Evolutionary conservation across 768 basidiomycete species (phyloP).

Genomic region (Collybia sp.): DNA sequence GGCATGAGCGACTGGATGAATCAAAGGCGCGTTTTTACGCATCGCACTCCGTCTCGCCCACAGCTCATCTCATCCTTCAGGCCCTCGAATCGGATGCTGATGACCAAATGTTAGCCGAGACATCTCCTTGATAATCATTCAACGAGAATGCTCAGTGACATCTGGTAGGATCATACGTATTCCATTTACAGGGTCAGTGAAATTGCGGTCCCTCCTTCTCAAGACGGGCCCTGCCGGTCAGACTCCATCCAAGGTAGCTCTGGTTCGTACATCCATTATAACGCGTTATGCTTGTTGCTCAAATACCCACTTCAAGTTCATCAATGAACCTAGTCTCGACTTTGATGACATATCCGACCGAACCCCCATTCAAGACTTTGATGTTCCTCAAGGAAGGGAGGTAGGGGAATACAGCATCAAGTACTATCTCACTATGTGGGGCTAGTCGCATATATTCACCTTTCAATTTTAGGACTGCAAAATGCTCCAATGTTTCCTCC

Average conservation of each 20-base stretch:
- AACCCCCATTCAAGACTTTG: slow-evolving; percentile 68
- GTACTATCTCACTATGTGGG: slow-evolving; percentile 29
- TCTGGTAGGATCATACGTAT: slow-evolving; percentile 66
- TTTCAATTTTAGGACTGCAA: slow-evolving; percentile 56
- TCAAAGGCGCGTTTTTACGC: slow-evolving; percentile 41
- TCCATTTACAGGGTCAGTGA: slow-evolving; percentile 86
- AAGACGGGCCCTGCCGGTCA: slow-evolving; percentile 80
- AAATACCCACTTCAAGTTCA: slow-evolving; percentile 43
- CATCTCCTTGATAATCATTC: neutral
- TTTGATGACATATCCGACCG: slow-evolving; percentile 68
- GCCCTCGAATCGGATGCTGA: slow-evolving; percentile 87
- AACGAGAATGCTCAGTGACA: neutral
- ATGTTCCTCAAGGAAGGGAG: slow-evolving; percentile 64
- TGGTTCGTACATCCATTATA: slow-evolving; percentile 44
- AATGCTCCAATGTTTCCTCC: slow-evolving; percentile 78
- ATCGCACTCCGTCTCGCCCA: slow-evolving; percentile 1
- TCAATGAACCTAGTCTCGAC: slow-evolving; percentile 75
- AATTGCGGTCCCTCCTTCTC: slow-evolving; percentile 74
- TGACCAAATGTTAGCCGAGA: slow-evolving; percentile 69
- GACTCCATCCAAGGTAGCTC: slow-evolving; percentile 64
- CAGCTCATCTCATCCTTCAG: slow-evolving; percentile 32
- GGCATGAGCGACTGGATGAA: slow-evolving; percentile 76
- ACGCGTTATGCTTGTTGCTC: neutral
- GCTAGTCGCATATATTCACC: neutral
- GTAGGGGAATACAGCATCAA: slow-evolving; percentile 84